phyloP scores from a whole-genome alignment of 176 grass and related monocot genomes.

The Triticum timopheevii region DNA sequence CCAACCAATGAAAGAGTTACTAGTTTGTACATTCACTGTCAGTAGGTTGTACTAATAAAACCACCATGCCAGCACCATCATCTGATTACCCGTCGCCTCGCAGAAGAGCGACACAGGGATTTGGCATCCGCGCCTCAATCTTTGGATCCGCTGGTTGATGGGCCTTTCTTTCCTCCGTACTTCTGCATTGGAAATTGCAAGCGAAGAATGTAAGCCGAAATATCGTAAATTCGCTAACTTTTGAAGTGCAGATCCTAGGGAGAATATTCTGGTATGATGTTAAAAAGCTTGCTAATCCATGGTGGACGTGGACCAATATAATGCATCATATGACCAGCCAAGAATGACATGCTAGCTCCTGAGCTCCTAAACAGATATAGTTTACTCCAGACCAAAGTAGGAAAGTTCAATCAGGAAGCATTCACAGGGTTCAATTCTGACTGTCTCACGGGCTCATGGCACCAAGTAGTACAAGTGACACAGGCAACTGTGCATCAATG shows the following conservation, averaged over 20 bases:
- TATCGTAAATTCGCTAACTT: neutral
- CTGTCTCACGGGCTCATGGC: neutral
- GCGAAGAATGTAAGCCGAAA: neutral
- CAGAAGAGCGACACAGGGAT: neutral
- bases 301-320: neutral
- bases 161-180: slow-evolving; percentile 64
- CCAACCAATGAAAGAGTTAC: slow-evolving; percentile 21
- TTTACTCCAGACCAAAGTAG: neutral
- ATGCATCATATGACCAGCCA: neutral
- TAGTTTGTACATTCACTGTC: slow-evolving; percentile 32
- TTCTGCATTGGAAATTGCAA: slow-evolving; percentile 49
- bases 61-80: slow-evolving; percentile 15
- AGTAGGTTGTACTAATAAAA: slow-evolving; percentile 35
- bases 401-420: neutral
- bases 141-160: slow-evolving; percentile 45
- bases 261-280: neutral
- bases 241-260: neutral
- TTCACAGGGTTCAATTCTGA: neutral
- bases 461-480: neutral
- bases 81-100: neutral
- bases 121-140: slow-evolving; percentile 37
- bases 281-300: neutral
- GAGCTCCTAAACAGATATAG: neutral
- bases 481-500: neutral
- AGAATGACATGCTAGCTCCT: neutral